Evolutionary conservation across 73 alveolate genomes (phyloP), one percentile per base, ranked within the genome.

Genomic region (Blepharisma stoltei): DNA sequence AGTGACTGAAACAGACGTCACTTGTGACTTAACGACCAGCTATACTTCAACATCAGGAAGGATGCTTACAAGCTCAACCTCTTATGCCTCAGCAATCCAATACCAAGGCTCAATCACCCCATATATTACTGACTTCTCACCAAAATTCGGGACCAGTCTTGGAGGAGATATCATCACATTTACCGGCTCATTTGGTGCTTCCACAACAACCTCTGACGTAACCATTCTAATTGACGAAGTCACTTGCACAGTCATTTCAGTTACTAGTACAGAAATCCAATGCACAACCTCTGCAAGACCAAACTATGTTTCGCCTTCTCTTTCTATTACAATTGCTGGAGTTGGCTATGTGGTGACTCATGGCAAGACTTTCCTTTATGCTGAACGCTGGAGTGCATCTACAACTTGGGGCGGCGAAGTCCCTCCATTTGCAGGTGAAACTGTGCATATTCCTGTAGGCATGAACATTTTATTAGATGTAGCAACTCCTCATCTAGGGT

Each of bases 331-430:
- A 9, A 70, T 65, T 20, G 81, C 60, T 6, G 82, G 78, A 7
- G 6, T 11, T 5, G 87, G 86, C 18, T 7, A 4, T 14, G 54
- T 68, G 3, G 78, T 80, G 6, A 79, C 81, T 45, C 49, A 84
- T 11, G 84, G 78, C 6, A 38, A 49, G 25, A 27, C 41, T 1
- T 79, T 80, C 60, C 67, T 53, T 41, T 84, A 84, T 52, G 88
- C 67, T 0, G 65, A 54, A 38, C 14, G 25, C 3, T 84, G 87
- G 87, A 67, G 84, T 3, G 76, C 37, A 6, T 21, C 68, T 1
- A 1, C 70, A 9, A 84, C 91, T 32, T 84, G 91, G 91, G 91
- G 91, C 5, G 82, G 85, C 21, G 91, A 84, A 70, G 83, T 84
- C 66, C 70, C 81, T 9, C 91, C 91, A 21, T 23, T 66, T 7